Conservation (phyloP, 169 alveolate species). For the Haemoproteus tartakovskyi region DNA sequence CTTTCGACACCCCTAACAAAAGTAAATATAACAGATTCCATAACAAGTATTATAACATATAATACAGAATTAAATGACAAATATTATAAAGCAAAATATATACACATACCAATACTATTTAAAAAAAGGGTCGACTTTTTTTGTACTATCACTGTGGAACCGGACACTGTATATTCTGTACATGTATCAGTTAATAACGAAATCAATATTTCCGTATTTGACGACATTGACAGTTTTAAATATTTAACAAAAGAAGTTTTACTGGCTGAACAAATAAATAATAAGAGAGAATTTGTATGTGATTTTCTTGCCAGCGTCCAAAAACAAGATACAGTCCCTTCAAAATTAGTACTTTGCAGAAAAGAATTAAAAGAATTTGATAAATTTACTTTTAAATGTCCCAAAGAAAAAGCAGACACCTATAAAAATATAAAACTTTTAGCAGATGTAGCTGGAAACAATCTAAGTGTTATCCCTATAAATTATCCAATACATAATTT, state of each 20-base stretch:
- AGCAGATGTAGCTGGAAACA: too few species aligned
- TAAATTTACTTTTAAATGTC: constrained; percentile 14
- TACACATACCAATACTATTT: constrained; percentile 16
- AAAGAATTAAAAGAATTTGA: constrained; percentile 45
- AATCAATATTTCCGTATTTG: constrained; percentile 14
- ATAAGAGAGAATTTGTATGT: constrained; percentile 21
- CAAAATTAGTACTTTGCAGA: constrained; percentile 25
- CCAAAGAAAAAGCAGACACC: neutral
- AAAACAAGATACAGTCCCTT: neutral
- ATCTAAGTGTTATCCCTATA: too few species aligned
- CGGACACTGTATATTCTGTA: constrained; percentile 1
- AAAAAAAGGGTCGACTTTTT: neutral
- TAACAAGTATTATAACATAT: constrained; percentile 12
- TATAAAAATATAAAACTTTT: constrained; percentile 8
- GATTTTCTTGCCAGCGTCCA: constrained; percentile 39
- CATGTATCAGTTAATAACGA: constrained; percentile 42
- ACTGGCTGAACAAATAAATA: neutral
- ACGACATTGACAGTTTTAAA: constrained; percentile 5
- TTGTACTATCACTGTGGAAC: constrained; percentile 3
- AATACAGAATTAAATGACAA: constrained; percentile 18
- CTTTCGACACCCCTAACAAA: too few species aligned
- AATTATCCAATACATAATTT: too few species aligned
- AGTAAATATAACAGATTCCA: neutral
- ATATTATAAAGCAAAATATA: constrained; percentile 17
- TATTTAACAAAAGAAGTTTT: constrained; percentile 3